Base-by-base conservation (phyloP, 257 asterid genomes). In the Solanum virginianum region DNA sequence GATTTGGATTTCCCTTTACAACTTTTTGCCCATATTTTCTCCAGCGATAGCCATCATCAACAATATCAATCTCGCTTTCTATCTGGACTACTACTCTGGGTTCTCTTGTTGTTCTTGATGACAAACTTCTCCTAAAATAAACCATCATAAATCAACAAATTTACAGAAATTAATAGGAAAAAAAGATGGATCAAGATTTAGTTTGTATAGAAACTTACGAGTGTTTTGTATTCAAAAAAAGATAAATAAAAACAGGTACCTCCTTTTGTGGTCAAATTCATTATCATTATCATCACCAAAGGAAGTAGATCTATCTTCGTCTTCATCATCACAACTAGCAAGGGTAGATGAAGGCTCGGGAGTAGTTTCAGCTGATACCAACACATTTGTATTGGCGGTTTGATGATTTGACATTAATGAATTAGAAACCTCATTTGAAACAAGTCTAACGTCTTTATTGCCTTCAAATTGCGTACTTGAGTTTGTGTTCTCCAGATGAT, bases 11-110 rank as follows among this genome's bases (percentile, higher is more conserved):
- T 82, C 97, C 97, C 86, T 94, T 94, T 2, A 94, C 98, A 29
- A 94, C 98, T 54, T 94, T 94, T 80, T 94, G 97, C 2, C 98
- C 98, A 69, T 94, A 94, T 77, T 94, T 94, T 85, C 98, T 91
- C 97, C 98, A 94, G 4, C 96, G 87, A 24, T 93, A 94, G 51
- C 98, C 98, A 81, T 94, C 98, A 17, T 94, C 96, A 57, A 94
- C 93, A 84, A 94, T 93, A 70, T 93, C 98, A 18, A 91, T 87
- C 5, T 92, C 92, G 22, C 93, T 92, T 90, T 88, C 90, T 84
- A 92, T 89, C 86, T 93, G 97, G 80, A 94, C 90, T 10, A 93
- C 91, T 2, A 93, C 90, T 88, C 92, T 89, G 56, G 95, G 94
- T 69, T 94, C 98, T 1, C 96, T 90, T 43, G 88, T 85, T 24